phyloP scores from a whole-genome alignment of 2,329 filamentous ascomycete species.

The Penicillium expansum region DNA sequence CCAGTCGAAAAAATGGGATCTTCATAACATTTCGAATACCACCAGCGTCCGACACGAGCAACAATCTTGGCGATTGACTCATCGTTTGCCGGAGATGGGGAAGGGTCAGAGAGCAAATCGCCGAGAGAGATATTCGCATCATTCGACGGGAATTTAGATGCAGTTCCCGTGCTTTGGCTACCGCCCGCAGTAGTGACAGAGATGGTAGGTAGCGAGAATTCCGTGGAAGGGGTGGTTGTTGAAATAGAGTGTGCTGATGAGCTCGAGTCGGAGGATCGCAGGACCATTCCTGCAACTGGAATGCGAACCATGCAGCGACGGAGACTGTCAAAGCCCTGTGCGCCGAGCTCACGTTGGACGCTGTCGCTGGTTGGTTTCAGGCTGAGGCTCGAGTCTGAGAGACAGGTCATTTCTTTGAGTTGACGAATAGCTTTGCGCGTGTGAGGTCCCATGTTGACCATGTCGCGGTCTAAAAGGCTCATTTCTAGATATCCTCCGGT shows the following conservation, averaged over 20 bases:
- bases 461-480: conserved; percentile 50
- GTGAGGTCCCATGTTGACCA: conserved; percentile 50
- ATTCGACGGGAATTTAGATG: conserved; percentile 34
- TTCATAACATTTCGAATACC: conserved; percentile 94
- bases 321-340: conserved; percentile 49
- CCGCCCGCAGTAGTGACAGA: conserved; percentile 22
- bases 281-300: conserved; percentile 47
- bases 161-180: conserved; percentile 12
- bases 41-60: conserved; percentile 87
- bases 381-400: conserved; percentile 43
- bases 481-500: conserved; percentile 50
- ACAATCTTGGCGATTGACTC: conserved; percentile 91
- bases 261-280: conserved; percentile 42
- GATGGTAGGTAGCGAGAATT: conserved; percentile 22
- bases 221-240: conserved; percentile 25
- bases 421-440: conserved; percentile 46
- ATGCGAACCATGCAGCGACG: conserved; percentile 50
- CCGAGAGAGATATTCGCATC: conserved; percentile 52
- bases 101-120: conserved; percentile 70
- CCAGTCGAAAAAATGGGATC: conserved; percentile 53
- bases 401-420: conserved; percentile 47
- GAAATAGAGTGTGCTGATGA: conserved; percentile 39
- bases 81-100: conserved; percentile 68
- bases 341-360: conserved; percentile 47
- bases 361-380: conserved; percentile 50